Base-by-base conservation (phyloP, 202 grass and related monocot species). In the Hordeum pubiflorum region DNA sequence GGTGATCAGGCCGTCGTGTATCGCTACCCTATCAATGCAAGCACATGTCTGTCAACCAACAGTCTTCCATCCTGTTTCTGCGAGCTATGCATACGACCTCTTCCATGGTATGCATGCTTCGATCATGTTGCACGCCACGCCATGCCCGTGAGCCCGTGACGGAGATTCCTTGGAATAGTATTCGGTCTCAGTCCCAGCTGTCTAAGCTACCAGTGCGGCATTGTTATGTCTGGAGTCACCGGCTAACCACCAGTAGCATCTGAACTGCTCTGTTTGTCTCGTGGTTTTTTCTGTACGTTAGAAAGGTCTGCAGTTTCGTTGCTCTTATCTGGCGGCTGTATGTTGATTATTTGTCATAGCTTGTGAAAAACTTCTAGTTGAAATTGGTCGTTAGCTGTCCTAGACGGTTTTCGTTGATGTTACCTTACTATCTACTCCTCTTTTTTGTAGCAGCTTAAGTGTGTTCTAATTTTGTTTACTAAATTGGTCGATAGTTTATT, bases 11-110 rank as follows among this genome's bases (percentile, higher is more conserved):
- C 50, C 17, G n/a, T 2, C 50, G 74, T 8, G 5, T 69, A 63
- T 89, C 15, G 5, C 79, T 54, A 54, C 17, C 50, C 17, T 54
- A 58, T 89, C 79, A 67, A 60, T 69, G 79, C 75, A 63, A 66
- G 23, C 75, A 61, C 24, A 31, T 50, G 43, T n/a, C 17, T 43
- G 8, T 52, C 69, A 52, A 72, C 43, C 14, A 72, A 32, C 69
- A 72, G 72, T 39, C 76, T 5, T n/a, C 13, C 69, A 68, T 39
- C 75, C 27, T 54, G 54, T 55, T 55, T 50, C 2, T 79, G 71
- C 60, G 10, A 89, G 69, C 75, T 36, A 63, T 32, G 52, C 66
- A 60, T 68, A 58, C 44, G 22, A 75, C 72, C 33, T 62, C 60
- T 46, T 72, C 12, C 22, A 31, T 64, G 26, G 32, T 66, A 40